These are phyloP conservation scores for Exserohilum rostratum DNA, from an alignment of 2,329 filamentous ascomycete genomes.

Conservation along the genomic window DNA sequence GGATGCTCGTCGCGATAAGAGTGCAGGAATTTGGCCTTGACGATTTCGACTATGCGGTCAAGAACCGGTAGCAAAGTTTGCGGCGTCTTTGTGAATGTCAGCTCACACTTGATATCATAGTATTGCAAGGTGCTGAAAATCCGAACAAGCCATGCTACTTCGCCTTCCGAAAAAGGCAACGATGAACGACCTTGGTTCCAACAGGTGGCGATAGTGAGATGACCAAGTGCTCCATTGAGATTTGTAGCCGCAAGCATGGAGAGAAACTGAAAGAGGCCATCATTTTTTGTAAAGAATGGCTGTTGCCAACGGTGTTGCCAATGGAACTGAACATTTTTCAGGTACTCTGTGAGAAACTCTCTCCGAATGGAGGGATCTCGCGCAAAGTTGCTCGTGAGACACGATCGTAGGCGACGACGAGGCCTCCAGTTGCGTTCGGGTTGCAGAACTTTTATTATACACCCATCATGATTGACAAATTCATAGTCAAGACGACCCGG, in stretches of 20 bases:
- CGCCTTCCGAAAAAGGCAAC: not conserved
- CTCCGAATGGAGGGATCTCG: not conserved
- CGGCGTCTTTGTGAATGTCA: not conserved
- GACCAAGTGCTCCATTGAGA: not conserved
- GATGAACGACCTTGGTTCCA: not conserved
- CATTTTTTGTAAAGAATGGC: no score
- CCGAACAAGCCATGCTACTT: not conserved
- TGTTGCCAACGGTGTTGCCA: not conserved
- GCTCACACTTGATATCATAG: not conserved
- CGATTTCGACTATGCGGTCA: not conserved
- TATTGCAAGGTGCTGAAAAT: not conserved
- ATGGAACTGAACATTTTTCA: not conserved
- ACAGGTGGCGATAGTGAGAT: not conserved
- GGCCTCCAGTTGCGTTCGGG: no score
- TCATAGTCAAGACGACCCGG: no score
- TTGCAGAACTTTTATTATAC: no score
- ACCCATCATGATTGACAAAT: not conserved
- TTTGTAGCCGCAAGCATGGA: not conserved
- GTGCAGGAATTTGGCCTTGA: not conserved
- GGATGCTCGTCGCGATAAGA: not conserved
- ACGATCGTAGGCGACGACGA: not conserved
- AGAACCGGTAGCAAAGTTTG: not conserved
- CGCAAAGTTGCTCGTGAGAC: not conserved
- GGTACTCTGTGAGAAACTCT: not conserved
- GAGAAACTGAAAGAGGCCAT: not conserved